phyloP scores from a whole-genome alignment of 2,329 filamentous ascomycete genomes.

The Fusarium denticulatum region DNA sequence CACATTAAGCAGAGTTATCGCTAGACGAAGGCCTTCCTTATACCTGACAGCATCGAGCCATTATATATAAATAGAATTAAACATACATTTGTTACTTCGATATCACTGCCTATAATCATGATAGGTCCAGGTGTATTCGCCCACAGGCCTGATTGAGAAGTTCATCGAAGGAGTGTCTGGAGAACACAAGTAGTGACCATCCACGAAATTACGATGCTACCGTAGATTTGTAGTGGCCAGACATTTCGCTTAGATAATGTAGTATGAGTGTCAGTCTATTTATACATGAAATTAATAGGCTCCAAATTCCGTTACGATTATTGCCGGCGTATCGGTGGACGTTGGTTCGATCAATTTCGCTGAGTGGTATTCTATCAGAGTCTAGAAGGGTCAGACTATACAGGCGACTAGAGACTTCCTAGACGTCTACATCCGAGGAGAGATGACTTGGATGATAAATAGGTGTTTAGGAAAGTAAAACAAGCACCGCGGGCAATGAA shows the following conservation, averaged over 20 bases:
- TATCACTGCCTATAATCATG: neutral
- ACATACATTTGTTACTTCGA: neutral
- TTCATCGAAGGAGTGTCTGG: neutral
- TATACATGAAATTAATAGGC: neutral
- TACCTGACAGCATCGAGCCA: neutral
- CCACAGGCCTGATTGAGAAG: too few relatives aligned
- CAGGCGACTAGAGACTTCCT: neutral
- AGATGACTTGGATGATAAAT: fast-evolving
- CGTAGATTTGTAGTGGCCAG: neutral
- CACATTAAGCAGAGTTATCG: neutral
- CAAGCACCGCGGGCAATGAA: fast-evolving
- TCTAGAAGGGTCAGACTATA: neutral
- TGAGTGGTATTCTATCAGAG: neutral
- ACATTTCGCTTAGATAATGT: neutral
- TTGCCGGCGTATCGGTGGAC: neutral
- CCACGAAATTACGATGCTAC: neutral
- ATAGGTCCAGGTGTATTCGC: too few relatives aligned
- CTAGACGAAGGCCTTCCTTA: neutral
- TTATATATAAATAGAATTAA: neutral
- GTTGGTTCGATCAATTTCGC: neutral
- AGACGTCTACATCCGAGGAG: neutral
- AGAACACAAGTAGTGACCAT: neutral
- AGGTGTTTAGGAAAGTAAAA: fast-evolving
- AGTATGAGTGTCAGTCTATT: neutral
- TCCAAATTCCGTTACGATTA: neutral